These are phyloP conservation scores for Eucalyptus sp. DNA, from an alignment of 345 rosid genomes.

Conservation along the genomic window DNA sequence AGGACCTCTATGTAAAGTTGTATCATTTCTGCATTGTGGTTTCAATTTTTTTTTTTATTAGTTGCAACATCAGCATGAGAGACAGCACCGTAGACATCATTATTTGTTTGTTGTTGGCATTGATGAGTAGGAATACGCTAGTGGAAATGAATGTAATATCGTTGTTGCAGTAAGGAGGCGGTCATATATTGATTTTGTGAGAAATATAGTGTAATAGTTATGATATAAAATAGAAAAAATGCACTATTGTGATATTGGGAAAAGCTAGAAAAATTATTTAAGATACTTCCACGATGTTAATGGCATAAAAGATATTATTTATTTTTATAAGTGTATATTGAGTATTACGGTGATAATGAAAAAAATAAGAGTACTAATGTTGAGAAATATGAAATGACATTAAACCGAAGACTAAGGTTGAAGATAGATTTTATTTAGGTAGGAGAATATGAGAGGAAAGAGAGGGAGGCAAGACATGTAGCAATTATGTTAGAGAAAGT, in stretches of 20 bases:
- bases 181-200: too few species aligned
- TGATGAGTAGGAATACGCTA: fast-evolving
- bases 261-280: neutral
- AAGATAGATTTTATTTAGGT: too few species aligned
- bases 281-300: fast-evolving
- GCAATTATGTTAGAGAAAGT: too few species aligned
- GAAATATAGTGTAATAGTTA: too few species aligned
- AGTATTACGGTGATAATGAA: fast-evolving
- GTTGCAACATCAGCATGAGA: fast-evolving
- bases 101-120: too few species aligned
- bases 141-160: fast-evolving
- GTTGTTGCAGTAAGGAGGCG: fast-evolving
- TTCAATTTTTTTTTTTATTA: too few species aligned
- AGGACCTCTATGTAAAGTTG: neutral
- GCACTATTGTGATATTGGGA: neutral
- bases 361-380: fast-evolving
- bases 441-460: too few species aligned
- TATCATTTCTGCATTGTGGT: neutral
- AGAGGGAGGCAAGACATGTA: too few species aligned
- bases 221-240: too few species aligned
- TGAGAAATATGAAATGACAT: too few species aligned
- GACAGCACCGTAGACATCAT: fast-evolving
- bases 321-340: neutral
- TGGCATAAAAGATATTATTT: fast-evolving
- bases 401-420: fast-evolving